Base-by-base conservation (phyloP, 1,284 basidiomycete genomes). In the Ustilago hordei region DNA sequence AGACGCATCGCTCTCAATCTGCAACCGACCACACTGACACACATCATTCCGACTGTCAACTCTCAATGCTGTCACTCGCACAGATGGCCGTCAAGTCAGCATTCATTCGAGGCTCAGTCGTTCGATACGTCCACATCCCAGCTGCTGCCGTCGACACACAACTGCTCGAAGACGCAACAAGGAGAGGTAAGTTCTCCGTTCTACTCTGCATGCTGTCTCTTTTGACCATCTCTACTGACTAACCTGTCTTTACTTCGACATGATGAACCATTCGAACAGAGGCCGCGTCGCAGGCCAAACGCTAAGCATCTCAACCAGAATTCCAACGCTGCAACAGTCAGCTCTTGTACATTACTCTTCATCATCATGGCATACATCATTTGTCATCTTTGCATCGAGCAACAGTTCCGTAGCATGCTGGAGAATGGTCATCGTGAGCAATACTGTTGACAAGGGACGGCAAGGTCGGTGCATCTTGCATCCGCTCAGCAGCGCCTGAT, bases 41-140 rank as follows among this genome's bases (percentile, higher is more conserved):
- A 36, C 19, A 8, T 23, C 11, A 31, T 11, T 31, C 31, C 32
- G 13, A 32, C 36, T 36, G 7, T 9, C 38, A 12, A 19, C 17
- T n/a, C 8, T n/a, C 15, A 3, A 13, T 48, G 13, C 52, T 48
- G 48, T 28, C 23, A n/a, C n/a, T 3, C 8, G 12, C 34, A 45
- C 82, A 99, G 96, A 94, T 98, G 91, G 95, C 97, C 0, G 95
- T 99, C 55, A 97, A 96, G 88, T 99, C 98, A 86, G 96, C 95
- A 85, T 99, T 99, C 86, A 99, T 99, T 82, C 92, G 97, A 64
- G 97, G 97, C 68, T 98, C 95, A 3, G 97, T 99, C 13, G 95
- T 99, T 43, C 92, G 97, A 79, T 99, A 98, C 85, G 97, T 99
- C 11, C 93, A 97, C 86, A 89, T 99, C 66, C 94, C 95, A 3